These are phyloP conservation scores for Cyberlindnera veronae DNA, from an alignment of 805 yeast genomes.

Conservation along the genomic window DNA sequence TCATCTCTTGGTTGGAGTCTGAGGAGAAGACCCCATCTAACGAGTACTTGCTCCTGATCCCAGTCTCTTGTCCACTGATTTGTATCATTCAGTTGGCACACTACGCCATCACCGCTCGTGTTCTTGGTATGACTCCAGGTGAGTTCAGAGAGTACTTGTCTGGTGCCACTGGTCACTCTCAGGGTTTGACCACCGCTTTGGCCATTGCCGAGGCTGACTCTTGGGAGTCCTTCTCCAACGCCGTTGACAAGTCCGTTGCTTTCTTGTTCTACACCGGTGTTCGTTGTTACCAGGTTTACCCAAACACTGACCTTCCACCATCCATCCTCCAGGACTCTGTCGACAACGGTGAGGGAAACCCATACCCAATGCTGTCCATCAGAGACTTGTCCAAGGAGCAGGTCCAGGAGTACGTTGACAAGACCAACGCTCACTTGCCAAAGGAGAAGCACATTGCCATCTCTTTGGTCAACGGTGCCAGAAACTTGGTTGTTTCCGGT, in stretches of 20 bases:
- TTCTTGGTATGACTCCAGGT: constrained; percentile 87
- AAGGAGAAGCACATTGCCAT: constrained; percentile 84
- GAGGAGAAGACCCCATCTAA: constrained; percentile 86
- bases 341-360: constrained; percentile 93
- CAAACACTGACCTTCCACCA: constrained; percentile 93
- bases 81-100: constrained; percentile 95
- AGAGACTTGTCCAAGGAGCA: constrained; percentile 81
- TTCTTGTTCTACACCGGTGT: constrained; percentile 91
- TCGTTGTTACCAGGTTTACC: constrained; percentile 85
- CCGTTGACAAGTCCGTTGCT: constrained; percentile 75
- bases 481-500: constrained; percentile 93
- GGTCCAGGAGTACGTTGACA: constrained; percentile 73
- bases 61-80: constrained; percentile 95
- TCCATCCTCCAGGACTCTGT: constrained; percentile 87
- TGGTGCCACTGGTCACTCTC: constrained; percentile 88
- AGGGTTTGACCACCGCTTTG: constrained; percentile 89
- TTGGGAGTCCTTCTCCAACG: constrained; percentile 77
- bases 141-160: constrained; percentile 64
- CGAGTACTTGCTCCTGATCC: constrained; percentile 85
- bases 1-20: constrained; percentile 79
- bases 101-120: constrained; percentile 81
- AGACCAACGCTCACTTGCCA: constrained; percentile 93
- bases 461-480: constrained; percentile 91
- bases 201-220: constrained; percentile 79
- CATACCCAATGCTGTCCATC: constrained; percentile 95